These are phyloP conservation scores for Tricholoma bakamatsutake DNA, from an alignment of 768 basidiomycete genomes.

Conservation along the genomic window DNA sequence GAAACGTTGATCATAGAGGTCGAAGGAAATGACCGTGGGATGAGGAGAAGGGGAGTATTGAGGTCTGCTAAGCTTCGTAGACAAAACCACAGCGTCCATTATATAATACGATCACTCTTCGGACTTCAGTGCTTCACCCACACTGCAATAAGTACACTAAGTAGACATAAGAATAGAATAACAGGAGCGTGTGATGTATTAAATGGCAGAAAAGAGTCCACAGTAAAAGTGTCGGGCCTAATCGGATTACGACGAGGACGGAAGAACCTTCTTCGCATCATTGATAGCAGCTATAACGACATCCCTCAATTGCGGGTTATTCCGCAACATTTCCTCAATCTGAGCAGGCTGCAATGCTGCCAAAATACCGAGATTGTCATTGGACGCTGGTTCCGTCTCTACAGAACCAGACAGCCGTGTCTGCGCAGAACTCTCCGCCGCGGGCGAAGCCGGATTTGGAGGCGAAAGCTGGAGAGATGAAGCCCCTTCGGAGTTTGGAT, in stretches of 20 bases:
- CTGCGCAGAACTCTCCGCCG: slow-evolving; percentile 1
- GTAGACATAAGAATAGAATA: background rate
- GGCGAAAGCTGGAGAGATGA: background rate
- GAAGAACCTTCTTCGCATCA: slow-evolving; percentile 14
- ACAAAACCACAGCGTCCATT: no score
- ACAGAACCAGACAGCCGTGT: background rate
- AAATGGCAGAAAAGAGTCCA: background rate
- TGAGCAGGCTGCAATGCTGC: slow-evolving; percentile 31
- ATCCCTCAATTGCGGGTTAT: slow-evolving; percentile 33
- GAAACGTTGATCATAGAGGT: no score
- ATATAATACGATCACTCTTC: background rate
- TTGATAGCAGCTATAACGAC: slow-evolving; percentile 29
- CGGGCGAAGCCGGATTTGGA: background rate
- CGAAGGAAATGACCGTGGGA: no score
- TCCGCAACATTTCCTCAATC: slow-evolving; percentile 30
- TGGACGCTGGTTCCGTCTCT: slow-evolving; percentile 10
- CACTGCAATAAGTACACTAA: background rate
- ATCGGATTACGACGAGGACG: background rate
- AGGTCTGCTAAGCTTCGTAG: no score
- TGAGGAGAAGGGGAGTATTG: no score
- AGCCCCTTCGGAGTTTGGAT: background rate
- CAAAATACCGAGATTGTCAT: slow-evolving; percentile 25
- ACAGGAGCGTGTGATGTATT: background rate
- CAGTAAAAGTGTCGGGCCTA: background rate
- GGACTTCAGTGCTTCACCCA: background rate